phyloP scores from a whole-genome alignment of 352 stramenopile species.

The Pythium chondricola region DNA sequence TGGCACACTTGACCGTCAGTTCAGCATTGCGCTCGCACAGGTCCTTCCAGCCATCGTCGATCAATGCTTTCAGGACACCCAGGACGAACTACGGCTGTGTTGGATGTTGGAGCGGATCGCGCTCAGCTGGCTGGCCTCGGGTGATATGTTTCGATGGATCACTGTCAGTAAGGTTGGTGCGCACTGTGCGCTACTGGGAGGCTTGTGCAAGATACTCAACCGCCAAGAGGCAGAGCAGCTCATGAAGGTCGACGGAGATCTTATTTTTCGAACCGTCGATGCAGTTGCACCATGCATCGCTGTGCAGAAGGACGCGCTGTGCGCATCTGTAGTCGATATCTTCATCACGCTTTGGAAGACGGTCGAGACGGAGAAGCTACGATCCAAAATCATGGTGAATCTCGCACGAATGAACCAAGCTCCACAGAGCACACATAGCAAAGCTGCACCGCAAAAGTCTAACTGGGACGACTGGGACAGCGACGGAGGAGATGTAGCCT shows the following conservation, averaged over 20 bases:
- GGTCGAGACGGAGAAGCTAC: background rate
- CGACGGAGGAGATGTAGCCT: background rate
- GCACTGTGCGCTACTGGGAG: slow-evolving; percentile 24
- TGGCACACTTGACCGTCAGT: slow-evolving; percentile 33
- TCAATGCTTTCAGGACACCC: background rate
- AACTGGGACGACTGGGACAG: slow-evolving; percentile 21
- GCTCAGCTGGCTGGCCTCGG: slow-evolving; percentile 43
- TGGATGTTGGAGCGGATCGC: slow-evolving; percentile 26
- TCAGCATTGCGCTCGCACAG: slow-evolving; percentile 41
- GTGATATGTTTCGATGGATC: slow-evolving; percentile 76
- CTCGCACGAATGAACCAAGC: background rate
- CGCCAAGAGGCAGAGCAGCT: background rate
- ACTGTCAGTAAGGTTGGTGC: slow-evolving; percentile 34
- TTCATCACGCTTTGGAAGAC: slow-evolving; percentile 12
- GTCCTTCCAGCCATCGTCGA: slow-evolving; percentile 27
- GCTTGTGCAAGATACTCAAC: slow-evolving; percentile 23
- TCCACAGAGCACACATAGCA: background rate
- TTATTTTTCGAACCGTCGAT: slow-evolving; percentile 1
- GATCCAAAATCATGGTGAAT: background rate
- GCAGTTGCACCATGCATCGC: background rate
- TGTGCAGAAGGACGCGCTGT: background rate
- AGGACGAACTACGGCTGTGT: slow-evolving; percentile 19
- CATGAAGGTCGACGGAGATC: background rate
- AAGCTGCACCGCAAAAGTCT: background rate
- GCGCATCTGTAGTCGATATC: background rate